Evolutionary conservation across 768 basidiomycete species (phyloP), one percentile per base, ranked within the genome.

Genomic region (Naganishia friedmannii): DNA sequence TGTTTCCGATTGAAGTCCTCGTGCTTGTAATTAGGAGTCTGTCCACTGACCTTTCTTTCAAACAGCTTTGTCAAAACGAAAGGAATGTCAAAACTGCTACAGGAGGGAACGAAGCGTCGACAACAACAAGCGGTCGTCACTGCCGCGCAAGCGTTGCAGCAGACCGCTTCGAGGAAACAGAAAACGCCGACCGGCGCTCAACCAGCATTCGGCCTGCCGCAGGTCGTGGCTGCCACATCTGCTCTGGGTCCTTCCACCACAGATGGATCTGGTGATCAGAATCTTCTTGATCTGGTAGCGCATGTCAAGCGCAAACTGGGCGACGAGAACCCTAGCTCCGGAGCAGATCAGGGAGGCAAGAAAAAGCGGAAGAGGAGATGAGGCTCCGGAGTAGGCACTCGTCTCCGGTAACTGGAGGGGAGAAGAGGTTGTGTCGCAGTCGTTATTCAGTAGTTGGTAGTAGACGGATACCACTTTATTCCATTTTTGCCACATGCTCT

Each of bases 41-140:
- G 29, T 66, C 21, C 46, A 66, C 23, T 58, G 12, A 26, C 9
- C 26, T 34, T 32, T 42, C 48, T 53, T 42, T 69, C 69, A 70
- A 42, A 58, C 75, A 97, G 93, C 68, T 98, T 90, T 84, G 92
- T 90, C 80, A 93, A 90, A 84, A 94, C 95, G 0, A 91, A 90
- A 81, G 87, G 88, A 60, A 99, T 98, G 95, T 78, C 86, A 10
- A 87, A 88, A 1, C 84, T 99, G 13, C 83, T 98, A 45, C 85
- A 88, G n/a, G 93, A 93, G 74, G 87, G 93, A n/a, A 84, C 88
- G 21, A 88, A 85, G 76, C 85, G 87, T 13, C 87, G 87, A 21
- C 56, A 70, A 55, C 39, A 63, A 29, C 60, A 63, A 45, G 60
- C 60, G 6, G 60, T 42, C 37, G 26, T 63, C 26, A 63, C 60